Evolutionary conservation across 129 eudicot species (phyloP).

Genomic region (Mikania micrantha): DNA sequence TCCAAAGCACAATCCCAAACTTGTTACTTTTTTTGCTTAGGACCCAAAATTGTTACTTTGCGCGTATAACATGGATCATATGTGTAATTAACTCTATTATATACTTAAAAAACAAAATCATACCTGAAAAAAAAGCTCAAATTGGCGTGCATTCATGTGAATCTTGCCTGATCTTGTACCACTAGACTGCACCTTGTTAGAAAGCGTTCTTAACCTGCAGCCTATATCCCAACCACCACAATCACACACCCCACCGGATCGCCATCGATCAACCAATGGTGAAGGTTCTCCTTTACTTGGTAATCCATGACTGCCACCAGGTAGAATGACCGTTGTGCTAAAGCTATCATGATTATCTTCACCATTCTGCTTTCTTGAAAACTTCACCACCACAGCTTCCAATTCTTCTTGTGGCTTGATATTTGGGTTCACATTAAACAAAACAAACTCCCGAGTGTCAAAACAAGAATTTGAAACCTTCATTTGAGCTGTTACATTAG

Average conservation of each 20-base stretch:
- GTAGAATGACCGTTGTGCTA: constrained; percentile 52
- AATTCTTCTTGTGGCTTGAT: constrained; percentile 53
- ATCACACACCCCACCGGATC: constrained; percentile 77
- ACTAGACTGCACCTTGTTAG: too few relatives aligned
- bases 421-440: constrained; percentile 43
- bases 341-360: constrained; percentile 18
- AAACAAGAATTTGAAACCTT: constrained; percentile 43
- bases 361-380: constrained; percentile 20
- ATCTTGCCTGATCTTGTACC: constrained; percentile 19
- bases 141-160: constrained; percentile 10
- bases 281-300: constrained; percentile 71
- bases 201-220: constrained; percentile 52
- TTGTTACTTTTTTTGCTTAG: too few relatives aligned
- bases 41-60: too few relatives aligned
- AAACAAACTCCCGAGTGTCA: constrained; percentile 46
- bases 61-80: too few relatives aligned
- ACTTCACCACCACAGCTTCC: constrained; percentile 63
- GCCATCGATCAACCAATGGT: constrained; percentile 67
- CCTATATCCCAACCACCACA: constrained; percentile 98
- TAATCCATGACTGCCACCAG: constrained; percentile 64
- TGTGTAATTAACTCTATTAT: too few relatives aligned
- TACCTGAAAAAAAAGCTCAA: constrained; percentile 78
- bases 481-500: constrained; percentile 77
- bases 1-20: too few relatives aligned
- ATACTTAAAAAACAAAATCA: background rate